A percentile compares a stretch with the other conserved stretches of the same genome.
Evolutionary conservation across 306 rosid genomes (phyloP).

Genomic region (Hylodesmum podocarpum): DNA sequence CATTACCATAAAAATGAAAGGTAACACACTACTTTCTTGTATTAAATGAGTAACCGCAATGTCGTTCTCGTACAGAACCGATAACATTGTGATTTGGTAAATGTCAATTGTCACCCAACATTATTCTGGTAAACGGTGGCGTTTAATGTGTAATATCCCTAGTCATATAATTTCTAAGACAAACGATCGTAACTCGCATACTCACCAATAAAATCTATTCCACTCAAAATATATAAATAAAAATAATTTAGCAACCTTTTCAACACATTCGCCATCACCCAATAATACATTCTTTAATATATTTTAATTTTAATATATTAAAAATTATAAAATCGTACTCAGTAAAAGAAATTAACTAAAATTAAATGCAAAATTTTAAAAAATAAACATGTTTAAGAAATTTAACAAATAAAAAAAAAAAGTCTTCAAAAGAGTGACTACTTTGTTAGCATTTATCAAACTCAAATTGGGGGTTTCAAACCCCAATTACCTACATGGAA

Average conservation of each 20-base stretch:
- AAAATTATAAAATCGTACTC: too few species aligned
- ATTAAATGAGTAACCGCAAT: not conserved
- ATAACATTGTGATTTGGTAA: not conserved
- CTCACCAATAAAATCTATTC: not conserved
- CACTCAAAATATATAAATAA: too few species aligned
- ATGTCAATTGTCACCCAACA: not conserved
- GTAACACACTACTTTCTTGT: not conserved
- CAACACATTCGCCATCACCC: not conserved
- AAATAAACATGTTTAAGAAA: too few species aligned
- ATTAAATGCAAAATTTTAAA: too few species aligned
- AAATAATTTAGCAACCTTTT: not conserved
- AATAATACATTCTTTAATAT: too few species aligned
- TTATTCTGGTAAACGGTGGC: not conserved
- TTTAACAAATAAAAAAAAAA: too few species aligned
- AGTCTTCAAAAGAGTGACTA: too few species aligned
- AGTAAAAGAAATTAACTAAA: too few species aligned
- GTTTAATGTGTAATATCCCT: conserved; percentile 2
- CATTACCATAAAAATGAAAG: not conserved
- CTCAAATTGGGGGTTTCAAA: not conserved
- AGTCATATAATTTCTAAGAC: not conserved
- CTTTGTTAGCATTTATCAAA: too few species aligned
- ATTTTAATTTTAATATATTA: too few species aligned
- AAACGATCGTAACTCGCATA: conserved; percentile 1
- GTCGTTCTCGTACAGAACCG: not conserved
- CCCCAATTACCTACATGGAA: conserved; percentile 7